Evolutionary conservation across 768 basidiomycete genomes (phyloP).

Genomic region (Trametes elegans): DNA sequence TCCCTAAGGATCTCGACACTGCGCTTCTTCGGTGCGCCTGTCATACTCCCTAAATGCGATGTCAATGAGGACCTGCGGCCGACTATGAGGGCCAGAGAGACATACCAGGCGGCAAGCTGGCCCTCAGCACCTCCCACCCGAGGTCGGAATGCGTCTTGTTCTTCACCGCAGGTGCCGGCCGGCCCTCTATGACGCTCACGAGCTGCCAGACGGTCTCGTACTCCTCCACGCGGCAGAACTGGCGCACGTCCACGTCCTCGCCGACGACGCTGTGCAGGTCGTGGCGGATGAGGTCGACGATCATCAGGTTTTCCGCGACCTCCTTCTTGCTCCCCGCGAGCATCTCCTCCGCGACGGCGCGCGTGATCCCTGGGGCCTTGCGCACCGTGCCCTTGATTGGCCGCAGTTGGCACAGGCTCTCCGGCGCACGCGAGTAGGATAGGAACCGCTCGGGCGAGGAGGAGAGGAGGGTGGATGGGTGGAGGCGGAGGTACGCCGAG

Average conservation of each 20-base stretch:
- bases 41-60: slow-evolving; percentile 78
- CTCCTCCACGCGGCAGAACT: slow-evolving; percentile 87
- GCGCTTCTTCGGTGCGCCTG: slow-evolving; percentile 93
- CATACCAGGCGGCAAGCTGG: slow-evolving; percentile 84
- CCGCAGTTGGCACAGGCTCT: slow-evolving; percentile 72
- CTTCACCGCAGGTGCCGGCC: slow-evolving; percentile 32
- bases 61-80: not conserved
- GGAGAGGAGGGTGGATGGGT: slow-evolving; percentile 74
- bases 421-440: slow-evolving; percentile 67
- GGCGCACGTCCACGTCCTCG: slow-evolving; percentile 75
- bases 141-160: slow-evolving; percentile 37
- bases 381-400: slow-evolving; percentile 94
- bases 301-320: slow-evolving; percentile 97
- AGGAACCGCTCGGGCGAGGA: slow-evolving; percentile 94
- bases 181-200: slow-evolving; percentile 89
- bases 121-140: slow-evolving; percentile 76
- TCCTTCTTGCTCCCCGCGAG: slow-evolving; percentile 77
- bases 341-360: slow-evolving; percentile 61
- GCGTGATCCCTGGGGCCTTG: slow-evolving; percentile 62
- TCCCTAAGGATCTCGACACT: slow-evolving; percentile 85
- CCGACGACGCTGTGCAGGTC: slow-evolving; percentile 86
- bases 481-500: slow-evolving; percentile 75
- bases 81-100: slow-evolving; percentile 3
- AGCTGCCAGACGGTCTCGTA: slow-evolving; percentile 95
- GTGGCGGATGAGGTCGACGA: slow-evolving; percentile 93